Base-by-base conservation (phyloP, 2,329 filamentous ascomycete species). In the Plenodomus tracheiphilus region DNA sequence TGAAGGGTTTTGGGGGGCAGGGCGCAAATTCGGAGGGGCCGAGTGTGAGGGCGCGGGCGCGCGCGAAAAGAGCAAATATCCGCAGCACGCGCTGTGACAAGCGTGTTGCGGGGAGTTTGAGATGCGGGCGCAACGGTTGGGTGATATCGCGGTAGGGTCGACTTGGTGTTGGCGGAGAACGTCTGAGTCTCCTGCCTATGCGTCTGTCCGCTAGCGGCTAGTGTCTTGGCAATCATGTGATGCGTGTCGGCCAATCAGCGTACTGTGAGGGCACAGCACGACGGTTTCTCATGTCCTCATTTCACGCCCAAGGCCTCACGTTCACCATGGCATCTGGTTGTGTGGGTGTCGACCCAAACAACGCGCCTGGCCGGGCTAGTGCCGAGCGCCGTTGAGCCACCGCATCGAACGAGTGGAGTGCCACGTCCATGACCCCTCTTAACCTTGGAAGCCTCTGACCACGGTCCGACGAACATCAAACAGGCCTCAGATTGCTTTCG, bases 91-190 rank as follows among this genome's bases (percentile, higher is more conserved):
- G 70, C 68, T 52, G 58, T 55, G 54, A 47, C 60, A 46, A 66
- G 56, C 63, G 70, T 69, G 69, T 68, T 66, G 68, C 61, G 64
- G 56, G 56, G 61, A 60, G 61, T 54, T 52, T 59, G 62, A 62
- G 69, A 70, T 70, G 69, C 62, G 62, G 68, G 62, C 57, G 66
- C 58, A 62, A 55, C 10, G 51, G 47, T 59, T 60, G 58, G 52
- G 60, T 62, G 60, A 65, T 58, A 61, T 59, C 58, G 57, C 62
- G 59, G 62, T 63, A 61, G 54, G 62, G 53, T 53, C 59, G 59
- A 49, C 58, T 53, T 59, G 56, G 58, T 62, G 58, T 64, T 60
- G 54, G 57, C 58, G 50, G 47, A 39, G 53, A 50, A 51, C 51
- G 54, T 58, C 52, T 49, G 49, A 43, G 43, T 46, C 21, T 21